phyloP scores from a whole-genome alignment of 108 stramenopile species.

The Cylindrotheca closterium region DNA sequence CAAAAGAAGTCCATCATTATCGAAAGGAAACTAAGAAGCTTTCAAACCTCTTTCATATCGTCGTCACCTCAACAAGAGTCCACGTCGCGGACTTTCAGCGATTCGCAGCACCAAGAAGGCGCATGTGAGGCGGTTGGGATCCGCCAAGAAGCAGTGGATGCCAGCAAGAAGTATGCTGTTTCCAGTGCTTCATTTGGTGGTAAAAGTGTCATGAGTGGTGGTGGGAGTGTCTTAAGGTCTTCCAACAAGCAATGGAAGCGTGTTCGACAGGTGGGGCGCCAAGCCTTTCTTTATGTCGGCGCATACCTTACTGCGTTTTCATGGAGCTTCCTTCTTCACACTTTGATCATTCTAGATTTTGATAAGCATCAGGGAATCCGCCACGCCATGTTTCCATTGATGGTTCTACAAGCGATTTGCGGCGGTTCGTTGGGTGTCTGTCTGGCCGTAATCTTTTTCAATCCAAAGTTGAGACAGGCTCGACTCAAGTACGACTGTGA shows the following conservation, averaged over 20 bases:
- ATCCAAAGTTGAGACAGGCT: too few relatives aligned
- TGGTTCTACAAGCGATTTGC: constrained; percentile 8
- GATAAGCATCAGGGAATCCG: neutral
- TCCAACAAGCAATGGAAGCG: neutral
- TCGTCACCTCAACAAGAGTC: too few relatives aligned
- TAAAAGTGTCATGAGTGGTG: neutral
- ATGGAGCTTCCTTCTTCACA: neutral
- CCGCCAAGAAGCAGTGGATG: too few relatives aligned
- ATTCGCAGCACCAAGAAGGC: too few relatives aligned
- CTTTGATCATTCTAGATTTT: neutral
- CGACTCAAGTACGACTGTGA: too few relatives aligned
- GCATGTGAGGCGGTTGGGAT: too few relatives aligned
- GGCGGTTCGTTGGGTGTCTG: constrained; percentile 43
- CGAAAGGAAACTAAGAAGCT: too few relatives aligned
- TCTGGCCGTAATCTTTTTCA: constrained; percentile 6
- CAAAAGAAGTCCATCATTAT: too few relatives aligned
- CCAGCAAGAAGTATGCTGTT: too few relatives aligned
- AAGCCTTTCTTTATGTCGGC: constrained; percentile 10
- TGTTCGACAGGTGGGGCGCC: neutral
- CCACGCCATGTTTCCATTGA: neutral
- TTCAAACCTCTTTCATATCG: too few relatives aligned
- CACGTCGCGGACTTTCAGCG: too few relatives aligned
- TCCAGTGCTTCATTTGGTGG: neutral
- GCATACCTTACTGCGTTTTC: neutral
- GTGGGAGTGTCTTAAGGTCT: neutral